Evolutionary conservation across 805 yeast species (phyloP).

Genomic region (Spathaspora sp.): DNA sequence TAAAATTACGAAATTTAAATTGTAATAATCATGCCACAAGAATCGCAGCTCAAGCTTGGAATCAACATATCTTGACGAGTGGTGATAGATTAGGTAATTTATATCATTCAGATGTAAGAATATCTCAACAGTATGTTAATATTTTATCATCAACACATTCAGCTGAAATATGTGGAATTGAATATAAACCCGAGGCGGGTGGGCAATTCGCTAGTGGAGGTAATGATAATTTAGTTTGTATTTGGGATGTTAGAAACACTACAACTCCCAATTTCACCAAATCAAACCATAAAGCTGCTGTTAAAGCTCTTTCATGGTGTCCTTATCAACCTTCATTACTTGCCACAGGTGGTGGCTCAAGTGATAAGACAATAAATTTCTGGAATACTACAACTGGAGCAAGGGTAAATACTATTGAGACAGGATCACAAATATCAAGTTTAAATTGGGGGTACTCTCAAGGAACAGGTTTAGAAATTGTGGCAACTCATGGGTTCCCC

Average conservation of each 20-base stretch:
- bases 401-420: slow-evolving; percentile 77
- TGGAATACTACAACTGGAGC: slow-evolving; percentile 95
- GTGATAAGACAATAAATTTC: slow-evolving; percentile 83
- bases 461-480: slow-evolving; percentile 77
- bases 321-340: slow-evolving; percentile 78
- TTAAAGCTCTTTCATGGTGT: slow-evolving; percentile 93
- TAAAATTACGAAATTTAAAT: slow-evolving; percentile 75
- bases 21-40: slow-evolving; percentile 63
- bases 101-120: slow-evolving; percentile 85
- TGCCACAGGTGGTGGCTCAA: slow-evolving; percentile 97
- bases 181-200: slow-evolving; percentile 83
- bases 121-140: slow-evolving; percentile 70
- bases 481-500: slow-evolving; percentile 93
- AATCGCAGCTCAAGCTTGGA: slow-evolving; percentile 84
- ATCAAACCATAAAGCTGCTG: slow-evolving; percentile 86
- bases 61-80: slow-evolving; percentile 72
- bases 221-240: slow-evolving; percentile 86
- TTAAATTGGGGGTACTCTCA: slow-evolving; percentile 82
- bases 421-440: slow-evolving; percentile 94
- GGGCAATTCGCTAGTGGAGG: slow-evolving; percentile 87
- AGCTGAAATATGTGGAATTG: slow-evolving; percentile 91
- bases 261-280: slow-evolving; percentile 65
- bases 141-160: slow-evolving; percentile 48
- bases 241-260: slow-evolving; percentile 76
- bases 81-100: slow-evolving; percentile 86